phyloP scores from a whole-genome alignment of 1,284 basidiomycete genomes.

The Phellinidium pouzarii region DNA sequence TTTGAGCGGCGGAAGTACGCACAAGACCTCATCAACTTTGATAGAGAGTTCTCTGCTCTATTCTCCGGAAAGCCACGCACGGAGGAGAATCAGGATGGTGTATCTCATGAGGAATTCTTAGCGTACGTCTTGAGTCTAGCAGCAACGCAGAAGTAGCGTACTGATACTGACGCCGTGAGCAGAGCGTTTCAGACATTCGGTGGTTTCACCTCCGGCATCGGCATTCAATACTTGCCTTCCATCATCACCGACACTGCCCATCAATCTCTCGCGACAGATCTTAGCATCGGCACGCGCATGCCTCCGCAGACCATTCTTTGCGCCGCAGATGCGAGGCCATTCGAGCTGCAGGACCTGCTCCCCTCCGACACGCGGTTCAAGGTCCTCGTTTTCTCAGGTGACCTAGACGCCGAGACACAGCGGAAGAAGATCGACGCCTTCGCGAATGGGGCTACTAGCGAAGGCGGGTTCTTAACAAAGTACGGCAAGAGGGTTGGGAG shows the following conservation, averaged over 20 bases:
- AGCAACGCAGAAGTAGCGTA: neutral
- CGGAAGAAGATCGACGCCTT: conserved; percentile 34
- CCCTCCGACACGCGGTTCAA: conserved; percentile 70
- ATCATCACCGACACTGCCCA: conserved; percentile 38
- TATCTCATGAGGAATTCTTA: conserved; percentile 61
- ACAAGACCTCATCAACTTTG: conserved; percentile 76
- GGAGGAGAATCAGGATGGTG: conserved; percentile 48
- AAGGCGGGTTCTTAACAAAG: conserved; percentile 34
- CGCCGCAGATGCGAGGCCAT: conserved; percentile 54
- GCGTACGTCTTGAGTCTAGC: conserved; percentile 33
- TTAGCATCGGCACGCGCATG: conserved; percentile 55
- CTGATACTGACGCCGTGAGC: neutral
- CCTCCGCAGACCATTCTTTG: conserved; percentile 54
- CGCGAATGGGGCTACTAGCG: conserved; percentile 36
- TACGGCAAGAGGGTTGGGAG: conserved; percentile 29
- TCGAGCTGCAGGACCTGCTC: conserved; percentile 64
- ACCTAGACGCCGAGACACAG: conserved; percentile 35
- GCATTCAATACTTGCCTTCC: conserved; percentile 56
- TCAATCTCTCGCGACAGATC: conserved; percentile 39
- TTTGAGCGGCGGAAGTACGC: conserved; percentile 68
- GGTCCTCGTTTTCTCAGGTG: conserved; percentile 61
- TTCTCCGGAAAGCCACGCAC: conserved; percentile 73
- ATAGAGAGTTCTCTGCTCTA: conserved; percentile 65
- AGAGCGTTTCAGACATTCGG: conserved; percentile 56
- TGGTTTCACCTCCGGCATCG: conserved; percentile 56